A percentile compares a stretch with the other conserved stretches of the same genome.
These are phyloP conservation scores for Lentithecium fluviatile DNA, from an alignment of 495 filamentous ascomycete genomes.

Conservation along the genomic window DNA sequence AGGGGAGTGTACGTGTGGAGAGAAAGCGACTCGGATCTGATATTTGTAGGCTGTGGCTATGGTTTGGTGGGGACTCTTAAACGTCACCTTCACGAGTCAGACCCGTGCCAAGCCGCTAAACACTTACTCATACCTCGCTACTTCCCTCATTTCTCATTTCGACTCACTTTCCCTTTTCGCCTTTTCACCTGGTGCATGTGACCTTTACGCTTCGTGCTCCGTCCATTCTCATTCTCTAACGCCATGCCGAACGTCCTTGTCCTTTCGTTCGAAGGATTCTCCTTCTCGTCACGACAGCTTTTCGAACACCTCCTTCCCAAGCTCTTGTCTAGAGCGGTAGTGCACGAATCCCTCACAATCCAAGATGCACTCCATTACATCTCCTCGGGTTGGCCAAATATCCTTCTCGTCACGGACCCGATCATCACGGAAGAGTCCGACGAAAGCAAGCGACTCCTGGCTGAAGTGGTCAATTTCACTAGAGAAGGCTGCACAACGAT, in stretches of 20 bases:
- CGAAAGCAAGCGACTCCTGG: slow-evolving; percentile 18
- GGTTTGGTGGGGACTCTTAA: slow-evolving; percentile 29
- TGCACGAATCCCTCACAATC: slow-evolving; percentile 28
- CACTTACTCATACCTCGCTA: background rate
- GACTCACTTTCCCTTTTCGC: background rate
- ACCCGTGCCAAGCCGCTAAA: slow-evolving; percentile 19
- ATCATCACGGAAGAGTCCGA: slow-evolving; percentile 9
- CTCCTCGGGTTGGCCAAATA: slow-evolving; percentile 24
- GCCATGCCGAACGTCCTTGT: slow-evolving; percentile 12
- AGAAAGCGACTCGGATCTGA: background rate
- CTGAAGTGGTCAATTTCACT: slow-evolving; percentile 19
- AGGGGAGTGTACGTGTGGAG: background rate
- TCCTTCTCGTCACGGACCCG: slow-evolving; percentile 30
- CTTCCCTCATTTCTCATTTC: background rate
- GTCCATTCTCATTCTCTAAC: too few relatives aligned
- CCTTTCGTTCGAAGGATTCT: slow-evolving; percentile 33
- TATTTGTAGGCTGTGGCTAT: slow-evolving; percentile 9
- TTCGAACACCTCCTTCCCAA: slow-evolving; percentile 29
- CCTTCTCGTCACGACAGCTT: slow-evolving; percentile 32
- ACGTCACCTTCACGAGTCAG: slow-evolving; percentile 26
- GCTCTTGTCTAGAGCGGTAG: slow-evolving; percentile 22
- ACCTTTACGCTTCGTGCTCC: background rate
- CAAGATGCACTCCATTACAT: slow-evolving; percentile 32
- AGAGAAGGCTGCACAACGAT: slow-evolving; percentile 31
- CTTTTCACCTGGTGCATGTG: background rate